These are phyloP conservation scores for Nakaseomyces nivariensis DNA, from an alignment of 1,139 yeast species.

Conservation along the genomic window DNA sequence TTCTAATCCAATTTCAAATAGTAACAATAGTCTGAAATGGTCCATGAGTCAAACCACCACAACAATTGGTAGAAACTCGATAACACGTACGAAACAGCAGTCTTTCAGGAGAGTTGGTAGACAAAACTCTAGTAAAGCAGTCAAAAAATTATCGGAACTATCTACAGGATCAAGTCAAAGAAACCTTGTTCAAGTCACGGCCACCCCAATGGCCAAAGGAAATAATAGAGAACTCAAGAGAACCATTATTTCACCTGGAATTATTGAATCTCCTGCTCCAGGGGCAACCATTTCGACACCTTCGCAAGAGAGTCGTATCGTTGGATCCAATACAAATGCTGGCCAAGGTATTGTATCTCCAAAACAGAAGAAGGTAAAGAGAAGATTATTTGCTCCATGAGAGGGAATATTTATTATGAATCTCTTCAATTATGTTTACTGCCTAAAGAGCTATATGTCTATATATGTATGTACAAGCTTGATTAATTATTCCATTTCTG, in stretches of 20 bases:
- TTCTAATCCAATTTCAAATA: not conserved
- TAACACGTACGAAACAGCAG: slow-evolving; percentile 5
- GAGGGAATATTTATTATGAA: not conserved
- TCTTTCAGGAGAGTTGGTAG: slow-evolving; percentile 27
- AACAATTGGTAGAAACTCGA: not conserved
- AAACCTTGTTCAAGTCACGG: slow-evolving; percentile 20
- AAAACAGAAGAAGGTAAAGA: slow-evolving; percentile 24
- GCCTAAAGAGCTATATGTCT: no score
- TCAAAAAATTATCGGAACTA: not conserved
- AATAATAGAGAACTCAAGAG: slow-evolving; percentile 2
- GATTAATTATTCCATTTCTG: no score
- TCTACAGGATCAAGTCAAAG: not conserved
- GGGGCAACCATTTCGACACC: not conserved
- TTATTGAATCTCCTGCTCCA: slow-evolving; percentile 22
- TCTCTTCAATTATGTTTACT: no score
- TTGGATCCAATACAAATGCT: not conserved
- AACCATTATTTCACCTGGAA: slow-evolving; percentile 8
- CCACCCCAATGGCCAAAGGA: slow-evolving; percentile 22
- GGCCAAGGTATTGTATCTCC: not conserved
- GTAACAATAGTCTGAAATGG: not conserved
- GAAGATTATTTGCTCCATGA: slow-evolving; percentile 30
- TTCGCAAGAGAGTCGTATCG: not conserved
- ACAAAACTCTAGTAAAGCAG: slow-evolving; percentile 8
- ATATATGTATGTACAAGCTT: no score
- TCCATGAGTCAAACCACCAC: not conserved